These are phyloP conservation scores for Arthrinium phaeospermum DNA, from an alignment of 2,329 filamentous ascomycete species.

Conservation along the genomic window DNA sequence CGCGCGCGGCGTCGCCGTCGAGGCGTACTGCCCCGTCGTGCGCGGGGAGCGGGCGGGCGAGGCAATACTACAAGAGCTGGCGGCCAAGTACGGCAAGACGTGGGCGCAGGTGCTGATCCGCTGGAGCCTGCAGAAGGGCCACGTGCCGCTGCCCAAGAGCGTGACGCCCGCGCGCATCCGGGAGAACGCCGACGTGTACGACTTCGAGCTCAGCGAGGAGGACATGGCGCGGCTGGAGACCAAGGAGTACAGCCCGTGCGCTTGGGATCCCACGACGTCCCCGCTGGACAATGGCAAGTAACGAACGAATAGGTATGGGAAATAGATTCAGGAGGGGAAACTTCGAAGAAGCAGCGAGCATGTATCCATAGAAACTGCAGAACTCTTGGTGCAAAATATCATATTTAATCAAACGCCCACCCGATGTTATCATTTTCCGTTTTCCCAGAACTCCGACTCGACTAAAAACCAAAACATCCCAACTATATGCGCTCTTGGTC, in stretches of 20 bases:
- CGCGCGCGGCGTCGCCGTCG: conserved; percentile 64
- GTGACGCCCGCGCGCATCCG: conserved; percentile 70
- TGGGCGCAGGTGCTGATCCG: conserved; percentile 80
- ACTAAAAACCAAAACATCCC: neutral
- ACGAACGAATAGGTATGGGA: neutral
- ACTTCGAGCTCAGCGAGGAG: conserved; percentile 60
- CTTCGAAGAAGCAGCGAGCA: neutral
- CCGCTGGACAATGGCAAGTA: conserved; percentile 44
- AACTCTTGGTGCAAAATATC: conserved; percentile 1
- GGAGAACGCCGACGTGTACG: conserved; percentile 64
- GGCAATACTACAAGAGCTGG: conserved; percentile 65
- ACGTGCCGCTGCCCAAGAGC: conserved; percentile 76
- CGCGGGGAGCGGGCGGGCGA: conserved; percentile 75
- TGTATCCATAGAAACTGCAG: neutral
- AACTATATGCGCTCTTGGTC: neutral
- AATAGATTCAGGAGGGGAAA: too few relatives aligned
- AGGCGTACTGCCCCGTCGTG: conserved; percentile 68
- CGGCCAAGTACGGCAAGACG: conserved; percentile 74
- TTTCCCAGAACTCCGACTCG: neutral
- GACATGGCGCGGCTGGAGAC: conserved; percentile 58
- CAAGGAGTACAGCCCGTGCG: conserved; percentile 57
- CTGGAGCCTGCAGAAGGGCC: conserved; percentile 82
- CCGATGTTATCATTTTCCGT: neutral
- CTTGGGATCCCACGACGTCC: conserved; percentile 61
- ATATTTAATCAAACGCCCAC: neutral